These are phyloP conservation scores for Allodekkera sacchari DNA, from an alignment of 805 yeast genomes.

Conservation along the genomic window DNA sequence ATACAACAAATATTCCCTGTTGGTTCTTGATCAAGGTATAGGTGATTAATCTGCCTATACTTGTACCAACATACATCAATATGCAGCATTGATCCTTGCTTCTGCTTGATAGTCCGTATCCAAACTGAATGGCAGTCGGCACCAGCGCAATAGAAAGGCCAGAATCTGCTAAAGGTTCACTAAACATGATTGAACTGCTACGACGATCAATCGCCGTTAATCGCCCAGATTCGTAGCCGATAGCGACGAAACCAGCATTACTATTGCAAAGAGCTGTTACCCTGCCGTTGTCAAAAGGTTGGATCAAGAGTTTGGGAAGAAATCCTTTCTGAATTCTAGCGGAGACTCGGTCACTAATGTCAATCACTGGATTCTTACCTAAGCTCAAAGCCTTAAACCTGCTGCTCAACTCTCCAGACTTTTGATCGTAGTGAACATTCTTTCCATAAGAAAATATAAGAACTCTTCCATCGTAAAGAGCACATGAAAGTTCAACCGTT, in stretches of 20 bases:
- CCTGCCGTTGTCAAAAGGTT: slow-evolving; percentile 30
- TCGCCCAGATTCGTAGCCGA: slow-evolving; percentile 72
- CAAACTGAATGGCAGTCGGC: slow-evolving; percentile 62
- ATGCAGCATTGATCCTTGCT: slow-evolving; percentile 53
- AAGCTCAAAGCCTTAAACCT: slow-evolving; percentile 23
- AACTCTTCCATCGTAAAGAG: slow-evolving; percentile 63
- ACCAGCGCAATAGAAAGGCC: slow-evolving; percentile 20
- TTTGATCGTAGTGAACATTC: slow-evolving; percentile 37
- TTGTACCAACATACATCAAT: slow-evolving; percentile 67
- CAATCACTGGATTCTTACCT: slow-evolving; percentile 25
- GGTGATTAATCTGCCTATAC: slow-evolving; percentile 58
- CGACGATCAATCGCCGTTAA: slow-evolving; percentile 70
- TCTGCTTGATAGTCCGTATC: slow-evolving; percentile 46
- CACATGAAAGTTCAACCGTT: slow-evolving; percentile 66
- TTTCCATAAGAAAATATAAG: slow-evolving; percentile 63
- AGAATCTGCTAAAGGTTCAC: slow-evolving; percentile 21
- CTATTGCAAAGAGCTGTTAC: slow-evolving; percentile 62
- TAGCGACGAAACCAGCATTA: slow-evolving; percentile 74
- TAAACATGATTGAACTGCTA: slow-evolving; percentile 47
- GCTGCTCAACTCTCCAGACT: slow-evolving; percentile 12
- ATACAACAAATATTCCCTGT: slow-evolving; percentile 54
- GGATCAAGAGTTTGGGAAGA: slow-evolving; percentile 45
- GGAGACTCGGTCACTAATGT: slow-evolving; percentile 49
- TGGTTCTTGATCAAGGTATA: slow-evolving; percentile 57
- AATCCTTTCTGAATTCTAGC: slow-evolving; percentile 47